These are phyloP conservation scores for Aspergillus sp. DNA, from an alignment of 2,329 filamentous ascomycete species.

Conservation along the genomic window DNA sequence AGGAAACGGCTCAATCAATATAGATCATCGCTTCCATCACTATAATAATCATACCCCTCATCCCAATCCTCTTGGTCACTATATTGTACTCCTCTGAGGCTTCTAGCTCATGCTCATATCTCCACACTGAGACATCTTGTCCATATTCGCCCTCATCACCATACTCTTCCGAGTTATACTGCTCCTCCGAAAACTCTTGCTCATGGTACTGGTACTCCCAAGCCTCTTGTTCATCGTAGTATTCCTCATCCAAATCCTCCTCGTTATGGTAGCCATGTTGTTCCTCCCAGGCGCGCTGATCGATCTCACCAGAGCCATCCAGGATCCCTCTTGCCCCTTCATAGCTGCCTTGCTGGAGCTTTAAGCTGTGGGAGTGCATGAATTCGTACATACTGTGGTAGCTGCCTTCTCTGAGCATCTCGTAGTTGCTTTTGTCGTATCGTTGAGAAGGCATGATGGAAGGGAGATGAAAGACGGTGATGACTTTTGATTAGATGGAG, in stretches of 20 bases:
- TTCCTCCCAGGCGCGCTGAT: background rate
- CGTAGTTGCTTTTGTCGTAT: constrained; percentile 2
- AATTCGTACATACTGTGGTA: constrained; percentile 5
- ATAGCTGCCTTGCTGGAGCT: constrained; percentile 1
- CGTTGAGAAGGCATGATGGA: background rate
- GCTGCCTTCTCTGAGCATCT: constrained; percentile 4
- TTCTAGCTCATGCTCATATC: background rate
- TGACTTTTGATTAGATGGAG: no score
- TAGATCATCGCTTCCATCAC: no score
- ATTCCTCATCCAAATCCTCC: background rate
- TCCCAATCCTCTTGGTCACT: background rate
- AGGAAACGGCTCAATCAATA: no score
- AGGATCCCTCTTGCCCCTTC: constrained; percentile 5
- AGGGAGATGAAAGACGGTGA: no score
- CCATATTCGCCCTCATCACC: no score
- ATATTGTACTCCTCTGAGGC: background rate
- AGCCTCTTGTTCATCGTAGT: background rate
- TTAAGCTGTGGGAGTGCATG: constrained; percentile 6
- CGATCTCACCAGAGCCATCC: background rate
- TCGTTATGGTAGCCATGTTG: background rate
- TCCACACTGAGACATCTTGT: no score
- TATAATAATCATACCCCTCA: background rate
- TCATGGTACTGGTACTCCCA: background rate
- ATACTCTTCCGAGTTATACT: no score
- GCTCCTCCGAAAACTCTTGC: background rate